Conservation (phyloP, 192 early-diverging fungal species). For the Chytriomyces sp. region DNA sequence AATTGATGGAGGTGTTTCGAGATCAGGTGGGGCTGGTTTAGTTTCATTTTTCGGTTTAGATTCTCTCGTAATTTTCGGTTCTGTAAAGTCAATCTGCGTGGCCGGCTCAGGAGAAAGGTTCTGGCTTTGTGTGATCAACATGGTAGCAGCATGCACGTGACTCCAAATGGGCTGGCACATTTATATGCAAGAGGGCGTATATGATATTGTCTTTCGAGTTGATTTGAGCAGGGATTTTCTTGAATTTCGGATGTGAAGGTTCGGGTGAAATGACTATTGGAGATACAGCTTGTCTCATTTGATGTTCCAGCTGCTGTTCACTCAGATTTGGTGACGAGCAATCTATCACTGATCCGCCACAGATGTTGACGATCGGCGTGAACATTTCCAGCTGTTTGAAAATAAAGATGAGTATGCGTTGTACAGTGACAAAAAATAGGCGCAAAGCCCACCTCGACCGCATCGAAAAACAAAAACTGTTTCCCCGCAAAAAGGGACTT, state of each 20-base stretch:
- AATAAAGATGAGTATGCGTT: neutral
- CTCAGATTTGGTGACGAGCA: neutral
- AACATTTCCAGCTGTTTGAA: constrained; percentile 8
- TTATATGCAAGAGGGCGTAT: constrained; percentile 9
- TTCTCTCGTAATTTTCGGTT: neutral
- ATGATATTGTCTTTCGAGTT: constrained; percentile 29
- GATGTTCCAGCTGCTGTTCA: neutral
- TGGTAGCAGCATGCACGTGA: neutral
- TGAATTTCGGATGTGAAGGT: neutral
- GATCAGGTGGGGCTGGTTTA: neutral
- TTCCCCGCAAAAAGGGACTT: neutral
- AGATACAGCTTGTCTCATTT: neutral
- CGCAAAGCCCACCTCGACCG: neutral
- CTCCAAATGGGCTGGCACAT: neutral
- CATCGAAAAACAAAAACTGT: constrained; percentile 27
- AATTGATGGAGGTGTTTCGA: neutral
- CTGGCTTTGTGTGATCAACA: neutral
- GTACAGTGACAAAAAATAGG: neutral
- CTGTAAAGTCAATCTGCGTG: neutral
- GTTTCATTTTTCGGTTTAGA: neutral
- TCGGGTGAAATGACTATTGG: neutral
- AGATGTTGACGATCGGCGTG: neutral
- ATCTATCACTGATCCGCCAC: constrained; percentile 18
- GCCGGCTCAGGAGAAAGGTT: neutral
- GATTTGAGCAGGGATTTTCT: neutral